Conservation (phyloP, 441 rosid species). For the Cnidoscolus chayamansa region DNA sequence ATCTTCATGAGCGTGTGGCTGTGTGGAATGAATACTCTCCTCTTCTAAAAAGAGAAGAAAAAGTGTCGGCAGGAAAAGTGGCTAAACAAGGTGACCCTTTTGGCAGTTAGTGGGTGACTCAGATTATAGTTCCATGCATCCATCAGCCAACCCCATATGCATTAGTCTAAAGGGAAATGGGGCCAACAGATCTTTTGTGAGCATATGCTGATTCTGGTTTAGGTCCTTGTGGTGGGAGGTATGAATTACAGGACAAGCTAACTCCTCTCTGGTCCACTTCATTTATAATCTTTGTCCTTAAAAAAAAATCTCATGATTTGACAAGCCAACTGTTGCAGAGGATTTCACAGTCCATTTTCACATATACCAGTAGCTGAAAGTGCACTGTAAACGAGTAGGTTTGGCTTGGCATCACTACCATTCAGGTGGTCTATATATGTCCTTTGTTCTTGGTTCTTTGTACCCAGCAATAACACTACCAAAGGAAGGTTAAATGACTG, state of each 20-base stretch:
- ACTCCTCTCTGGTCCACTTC: slow-evolving; percentile 25
- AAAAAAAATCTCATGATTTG: slow-evolving; percentile 20
- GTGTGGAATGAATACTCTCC: background rate
- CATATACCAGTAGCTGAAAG: background rate
- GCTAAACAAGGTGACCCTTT: background rate
- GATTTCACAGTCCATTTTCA: background rate
- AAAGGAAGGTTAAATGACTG: no score
- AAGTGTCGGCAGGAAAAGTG: slow-evolving; percentile 38
- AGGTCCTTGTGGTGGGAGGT: background rate
- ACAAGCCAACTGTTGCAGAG: slow-evolving; percentile 11
- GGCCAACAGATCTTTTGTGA: slow-evolving; percentile 29
- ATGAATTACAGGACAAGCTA: slow-evolving; percentile 15
- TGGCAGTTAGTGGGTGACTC: slow-evolving; percentile 7
- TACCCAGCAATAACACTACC: no score
- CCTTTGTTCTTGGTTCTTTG: background rate
- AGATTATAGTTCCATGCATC: background rate
- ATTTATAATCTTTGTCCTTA: slow-evolving; percentile 19
- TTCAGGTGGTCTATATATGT: background rate
- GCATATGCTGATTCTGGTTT: slow-evolving; percentile 20
- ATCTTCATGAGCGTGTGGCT: background rate
- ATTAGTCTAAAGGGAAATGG: slow-evolving; percentile 6
- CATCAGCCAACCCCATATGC: background rate
- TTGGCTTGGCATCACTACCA: background rate
- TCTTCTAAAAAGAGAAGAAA: background rate
- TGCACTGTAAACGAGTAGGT: background rate